Base-by-base conservation (phyloP, 108 stramenopile genomes). In the Stephanodiscus triporus region DNA sequence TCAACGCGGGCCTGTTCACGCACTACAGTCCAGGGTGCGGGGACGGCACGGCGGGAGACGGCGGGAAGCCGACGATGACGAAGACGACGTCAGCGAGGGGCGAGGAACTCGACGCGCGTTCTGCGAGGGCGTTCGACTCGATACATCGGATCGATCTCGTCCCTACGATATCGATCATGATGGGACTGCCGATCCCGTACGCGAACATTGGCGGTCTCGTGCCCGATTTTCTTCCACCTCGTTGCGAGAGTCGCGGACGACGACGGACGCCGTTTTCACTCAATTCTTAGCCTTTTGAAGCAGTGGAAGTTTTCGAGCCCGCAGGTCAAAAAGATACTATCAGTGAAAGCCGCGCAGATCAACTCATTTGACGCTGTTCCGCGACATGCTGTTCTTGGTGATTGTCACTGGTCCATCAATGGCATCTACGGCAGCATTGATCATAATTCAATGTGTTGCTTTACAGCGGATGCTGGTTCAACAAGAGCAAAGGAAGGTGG, bases 111-210 rank as follows among this genome's bases (percentile, higher is more conserved):
- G 77, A 65, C 6, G 30, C 57, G 2, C 55, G 79, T 48, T 43
- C 78, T 6, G 20, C 50, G 22, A 61, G 40, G n/a, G 63, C 70
- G 36, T 67, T 65, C 62, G 72, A 70, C 17, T 56, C 76, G 20
- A 80, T 80, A 71, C 56, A 76, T 56, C 97, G 98, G 82, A 95
- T 99, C 42, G 97, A 99, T 80, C 78, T 99, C 36, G 97, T 97
- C 0, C 97, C 98, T 17, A 97, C 97, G 8, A 87, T 99, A 14
- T 86, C 93, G 10, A 47, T 97, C 22, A 75, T 97, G 22, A 60
- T 98, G 37, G 96, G 97, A 4, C 57, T 97, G 34, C 97, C 98
- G 2, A 93, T 98, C 58, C 98, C 98, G n/a, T 97, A 89, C 72
- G 92, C 91, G 14, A 97, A 91, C 81, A 75, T 99, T 19, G 98